Percentiles rank a stretch among this genome's conserved stretches.
Conservation (phyloP, 768 basidiomycete species). For the Coprinopsis cinerea region DNA sequence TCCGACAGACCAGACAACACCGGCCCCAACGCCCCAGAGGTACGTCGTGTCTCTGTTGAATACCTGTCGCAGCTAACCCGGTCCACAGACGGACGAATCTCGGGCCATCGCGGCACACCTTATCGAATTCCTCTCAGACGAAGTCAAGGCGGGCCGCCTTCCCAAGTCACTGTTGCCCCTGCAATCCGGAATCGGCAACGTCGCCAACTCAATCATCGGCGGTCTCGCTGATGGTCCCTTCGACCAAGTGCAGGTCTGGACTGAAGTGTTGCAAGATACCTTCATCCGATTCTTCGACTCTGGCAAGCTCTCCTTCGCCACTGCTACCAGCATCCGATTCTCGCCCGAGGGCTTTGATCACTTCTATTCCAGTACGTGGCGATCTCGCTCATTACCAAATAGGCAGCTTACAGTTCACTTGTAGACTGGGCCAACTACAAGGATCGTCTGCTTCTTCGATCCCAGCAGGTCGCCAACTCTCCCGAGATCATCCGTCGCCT, state of each 20-base stretch:
- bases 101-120: slow-evolving; percentile 38
- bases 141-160: slow-evolving; percentile 35
- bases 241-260: slow-evolving; percentile 45
- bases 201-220: slow-evolving; percentile 45
- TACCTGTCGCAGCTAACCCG: not conserved
- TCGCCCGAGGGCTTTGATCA: slow-evolving; percentile 43
- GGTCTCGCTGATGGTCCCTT: slow-evolving; percentile 44
- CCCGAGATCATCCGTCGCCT: slow-evolving; percentile 43
- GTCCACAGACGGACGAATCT: slow-evolving; percentile 30
- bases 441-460: slow-evolving; percentile 40
- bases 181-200: slow-evolving; percentile 44
- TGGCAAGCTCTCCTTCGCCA: slow-evolving; percentile 40
- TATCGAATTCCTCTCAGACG: slow-evolving; percentile 37
- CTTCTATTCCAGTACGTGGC: slow-evolving; percentile 35
- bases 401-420: not conserved
- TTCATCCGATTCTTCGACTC: slow-evolving; percentile 43
- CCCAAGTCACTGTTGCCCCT: slow-evolving; percentile 38
- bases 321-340: slow-evolving; percentile 42
- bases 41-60: slow-evolving; percentile 12
- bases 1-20: slow-evolving; percentile 39
- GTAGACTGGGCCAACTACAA: slow-evolving; percentile 42
- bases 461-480: slow-evolving; percentile 46
- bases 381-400: not conserved
- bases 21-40: slow-evolving; percentile 38
- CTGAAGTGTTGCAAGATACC: slow-evolving; percentile 41